phyloP scores from a whole-genome alignment of 371 early-diverging fungal genomes.

The Mucor saturninus region DNA sequence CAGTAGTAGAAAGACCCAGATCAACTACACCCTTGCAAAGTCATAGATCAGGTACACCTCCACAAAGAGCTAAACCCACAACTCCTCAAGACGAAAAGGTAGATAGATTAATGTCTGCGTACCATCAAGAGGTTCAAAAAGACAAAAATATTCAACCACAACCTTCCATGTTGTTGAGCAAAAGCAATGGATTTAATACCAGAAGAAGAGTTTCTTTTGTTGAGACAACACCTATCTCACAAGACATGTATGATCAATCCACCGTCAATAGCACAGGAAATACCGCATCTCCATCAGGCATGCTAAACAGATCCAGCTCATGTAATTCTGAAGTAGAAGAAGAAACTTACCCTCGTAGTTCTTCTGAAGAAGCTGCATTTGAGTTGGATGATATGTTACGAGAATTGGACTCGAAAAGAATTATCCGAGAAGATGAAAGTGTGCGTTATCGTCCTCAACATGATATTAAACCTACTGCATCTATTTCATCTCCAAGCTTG shows the following conservation, averaged over 20 bases:
- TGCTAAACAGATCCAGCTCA: not conserved
- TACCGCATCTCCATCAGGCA: not conserved
- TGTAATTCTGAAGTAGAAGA: not conserved
- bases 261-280: not conserved
- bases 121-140: constrained; percentile 3
- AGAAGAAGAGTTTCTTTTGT: constrained; percentile 16
- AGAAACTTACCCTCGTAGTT: constrained; percentile 3
- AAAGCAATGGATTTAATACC: constrained; percentile 12
- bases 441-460: not conserved
- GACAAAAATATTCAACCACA: not conserved
- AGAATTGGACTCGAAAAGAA: constrained; percentile 20
- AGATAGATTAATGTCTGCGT: not conserved
- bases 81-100: constrained; percentile 12
- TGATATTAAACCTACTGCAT: constrained; percentile 22
- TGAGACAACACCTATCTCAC: not conserved
- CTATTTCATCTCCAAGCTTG: constrained; percentile 22
- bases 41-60: too few species aligned
- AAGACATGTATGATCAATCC: not conserved
- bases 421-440: constrained; percentile 10
- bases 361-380: constrained; percentile 23
- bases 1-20: not conserved
- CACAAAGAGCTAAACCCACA: not conserved
- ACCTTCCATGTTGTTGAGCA: constrained; percentile 11
- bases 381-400: constrained; percentile 28
- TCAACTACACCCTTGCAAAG: not conserved